Evolutionary conservation across 768 basidiomycete genomes (phyloP), one percentile per base, ranked within the genome.

Genomic region (Lentinula aciculospora): DNA sequence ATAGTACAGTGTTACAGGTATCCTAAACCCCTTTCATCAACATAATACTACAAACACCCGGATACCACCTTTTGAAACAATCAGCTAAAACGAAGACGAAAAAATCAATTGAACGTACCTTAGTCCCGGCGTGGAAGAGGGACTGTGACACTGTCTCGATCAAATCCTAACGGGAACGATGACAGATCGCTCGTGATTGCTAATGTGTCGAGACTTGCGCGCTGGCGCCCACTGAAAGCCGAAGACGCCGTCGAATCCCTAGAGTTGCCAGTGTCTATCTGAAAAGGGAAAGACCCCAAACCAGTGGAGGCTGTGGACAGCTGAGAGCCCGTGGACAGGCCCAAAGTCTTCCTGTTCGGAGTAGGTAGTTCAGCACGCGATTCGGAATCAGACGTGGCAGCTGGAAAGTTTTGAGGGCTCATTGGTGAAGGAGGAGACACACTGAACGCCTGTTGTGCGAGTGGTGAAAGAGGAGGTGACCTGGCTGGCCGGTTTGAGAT

Each of bases 261-360:
- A 34, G 65, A 71, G 39, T 67, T 68, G 56, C 84, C 84, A 31
- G 84, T 76, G 62, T 90, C 89, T 65, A 93, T 89, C 60, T 92
- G 89, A 81, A 93, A 93, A 37, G 90, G 85, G 78, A 91, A 93
- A 25, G 86, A 87, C 17, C 86, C 88, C 39, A 93, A 74, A n/a
- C 89, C 91, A 25, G 87, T 85, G 21, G 89, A 89, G 32, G 84
- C 81, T 3, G 88, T 87, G 10, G 90, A 91, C 32, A 88, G 66
- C 67, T 89, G 82, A n/a, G 88, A 91, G 9, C 76, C 85, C 4
- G 84, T 86, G 12, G 89, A 91, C 73, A 91, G 71, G 28, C 87
- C 87, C n/a, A 88, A 73, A 19, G 76, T 74, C 49, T 75, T 81
- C 59, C 89, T 75, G 64, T 77, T 76, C 3, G 87, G 85, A 46